Evolutionary conservation across 345 rosid genomes (phyloP).

Genomic region (Populus deltoides): DNA sequence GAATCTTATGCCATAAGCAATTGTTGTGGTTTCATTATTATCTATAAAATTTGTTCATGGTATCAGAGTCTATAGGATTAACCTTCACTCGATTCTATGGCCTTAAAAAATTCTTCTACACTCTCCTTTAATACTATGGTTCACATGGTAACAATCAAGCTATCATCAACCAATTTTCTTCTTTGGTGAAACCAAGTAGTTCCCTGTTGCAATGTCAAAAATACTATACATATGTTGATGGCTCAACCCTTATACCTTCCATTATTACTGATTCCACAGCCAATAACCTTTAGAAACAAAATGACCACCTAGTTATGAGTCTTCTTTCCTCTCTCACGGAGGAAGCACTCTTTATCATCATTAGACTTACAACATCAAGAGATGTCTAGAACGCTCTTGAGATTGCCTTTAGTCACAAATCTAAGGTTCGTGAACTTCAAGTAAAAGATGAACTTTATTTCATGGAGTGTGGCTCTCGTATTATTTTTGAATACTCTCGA

Average conservation of each 20-base stretch:
- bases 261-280: background rate
- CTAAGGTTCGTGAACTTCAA: background rate
- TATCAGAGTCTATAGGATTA: background rate
- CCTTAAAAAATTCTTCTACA: background rate
- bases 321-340: background rate
- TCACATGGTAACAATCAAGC: background rate
- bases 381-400: background rate
- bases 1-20: no score
- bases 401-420: background rate
- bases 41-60: no score
- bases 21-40: no score
- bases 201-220: background rate
- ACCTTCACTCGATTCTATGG: background rate
- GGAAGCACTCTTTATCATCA: background rate
- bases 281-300: background rate
- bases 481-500: background rate
- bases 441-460: background rate
- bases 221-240: background rate
- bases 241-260: background rate
- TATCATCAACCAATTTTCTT: background rate
- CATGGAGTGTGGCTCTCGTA: background rate
- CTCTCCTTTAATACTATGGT: background rate
- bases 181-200: fast-evolving
- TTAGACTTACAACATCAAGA: background rate
- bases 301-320: background rate